Evolutionary conservation across 1,284 basidiomycete species (phyloP).

Genomic region (Sporisorium graminicola): DNA sequence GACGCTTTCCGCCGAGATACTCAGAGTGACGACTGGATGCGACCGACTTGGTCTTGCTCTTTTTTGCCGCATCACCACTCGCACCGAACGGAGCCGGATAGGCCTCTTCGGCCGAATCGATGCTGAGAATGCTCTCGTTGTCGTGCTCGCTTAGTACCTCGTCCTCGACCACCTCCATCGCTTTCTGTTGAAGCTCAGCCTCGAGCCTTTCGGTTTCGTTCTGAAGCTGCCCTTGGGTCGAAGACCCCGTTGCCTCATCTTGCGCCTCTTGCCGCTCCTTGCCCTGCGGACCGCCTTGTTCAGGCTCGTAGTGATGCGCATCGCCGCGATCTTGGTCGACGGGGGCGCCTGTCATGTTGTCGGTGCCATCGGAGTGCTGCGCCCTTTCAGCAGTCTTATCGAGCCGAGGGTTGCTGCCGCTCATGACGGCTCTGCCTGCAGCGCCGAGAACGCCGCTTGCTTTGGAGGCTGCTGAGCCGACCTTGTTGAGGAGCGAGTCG

Average conservation of each 20-base stretch:
- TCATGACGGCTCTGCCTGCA: slow-evolving; percentile 46
- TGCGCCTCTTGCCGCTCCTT: slow-evolving; percentile 38
- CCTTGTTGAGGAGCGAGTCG: slow-evolving; percentile 38
- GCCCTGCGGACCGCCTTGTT: slow-evolving; percentile 27
- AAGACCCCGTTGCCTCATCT: background rate
- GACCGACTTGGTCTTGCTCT: slow-evolving; percentile 34
- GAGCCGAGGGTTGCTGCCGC: slow-evolving; percentile 30
- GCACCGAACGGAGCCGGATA: slow-evolving; percentile 56
- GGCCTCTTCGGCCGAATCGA: slow-evolving; percentile 42
- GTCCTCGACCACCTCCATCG: slow-evolving; percentile 29
- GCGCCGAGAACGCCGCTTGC: slow-evolving; percentile 79
- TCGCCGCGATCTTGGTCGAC: slow-evolving; percentile 22
- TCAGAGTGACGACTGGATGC: slow-evolving; percentile 36
- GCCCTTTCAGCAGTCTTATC: slow-evolving; percentile 42
- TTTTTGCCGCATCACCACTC: background rate
- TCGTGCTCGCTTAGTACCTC: slow-evolving; percentile 19
- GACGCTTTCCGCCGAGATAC: slow-evolving; percentile 33
- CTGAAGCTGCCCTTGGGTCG: slow-evolving; percentile 1
- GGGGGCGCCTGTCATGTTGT: slow-evolving; percentile 19
- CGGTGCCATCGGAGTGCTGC: slow-evolving; percentile 23
- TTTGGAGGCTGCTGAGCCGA: slow-evolving; percentile 72
- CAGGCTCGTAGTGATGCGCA: slow-evolving; percentile 31
- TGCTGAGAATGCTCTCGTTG: slow-evolving; percentile 5
- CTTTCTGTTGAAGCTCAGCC: slow-evolving; percentile 19
- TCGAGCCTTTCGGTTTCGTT: slow-evolving; percentile 44